Base-by-base conservation (phyloP, 2,329 filamentous ascomycete genomes). In the Pyrenochaeta sp. region DNA sequence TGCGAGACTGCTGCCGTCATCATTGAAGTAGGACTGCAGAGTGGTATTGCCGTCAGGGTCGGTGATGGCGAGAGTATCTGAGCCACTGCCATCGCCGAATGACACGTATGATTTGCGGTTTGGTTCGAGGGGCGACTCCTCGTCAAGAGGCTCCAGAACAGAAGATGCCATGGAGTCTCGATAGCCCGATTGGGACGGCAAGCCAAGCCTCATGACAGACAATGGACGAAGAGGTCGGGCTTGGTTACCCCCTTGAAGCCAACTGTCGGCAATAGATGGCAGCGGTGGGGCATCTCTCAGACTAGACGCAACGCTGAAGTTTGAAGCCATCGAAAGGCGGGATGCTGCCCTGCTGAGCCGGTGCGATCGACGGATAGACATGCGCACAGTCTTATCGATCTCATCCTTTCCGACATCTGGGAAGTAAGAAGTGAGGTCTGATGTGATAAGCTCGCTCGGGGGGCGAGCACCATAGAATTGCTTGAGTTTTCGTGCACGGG, bases 61-160 rank as follows among this genome's bases (percentile, higher is more conserved):
- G 1, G 88, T 92, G 39, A 92, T 83, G 61, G 87, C 89, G 54
- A 92, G 81, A 14, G 83, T 84, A 62, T 96, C 92, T 5, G 83
- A 82, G 51, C 83, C 85, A 67, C 88, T 91, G 65, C 92, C 90
- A 23, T 80, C 83, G 10, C 88, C 86, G 56, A 91, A 91, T 0
- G 90, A 97, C n/a, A 97, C 92, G 68, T 97, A 98, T 0, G 93
- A 97, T 75, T 97, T 97, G 66, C 95, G 87, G 75, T 96, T 92
- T 0, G 91, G 90, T 73, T 97, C 92, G 4, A 90, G 82, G 0
- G 90, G 85, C 5, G 91, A 94, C 73, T 98, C 95, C 75, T 98
- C 94, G 67, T 96, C 92, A 2, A 97, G 82, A 2, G 92, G 92
- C 69, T 95, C 92, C 10, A 98, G 87, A 58, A 96, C 86, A 27